Base-by-base conservation (phyloP, 2,329 filamentous ascomycete species). In the Ceratocystis cacaofunesta region DNA sequence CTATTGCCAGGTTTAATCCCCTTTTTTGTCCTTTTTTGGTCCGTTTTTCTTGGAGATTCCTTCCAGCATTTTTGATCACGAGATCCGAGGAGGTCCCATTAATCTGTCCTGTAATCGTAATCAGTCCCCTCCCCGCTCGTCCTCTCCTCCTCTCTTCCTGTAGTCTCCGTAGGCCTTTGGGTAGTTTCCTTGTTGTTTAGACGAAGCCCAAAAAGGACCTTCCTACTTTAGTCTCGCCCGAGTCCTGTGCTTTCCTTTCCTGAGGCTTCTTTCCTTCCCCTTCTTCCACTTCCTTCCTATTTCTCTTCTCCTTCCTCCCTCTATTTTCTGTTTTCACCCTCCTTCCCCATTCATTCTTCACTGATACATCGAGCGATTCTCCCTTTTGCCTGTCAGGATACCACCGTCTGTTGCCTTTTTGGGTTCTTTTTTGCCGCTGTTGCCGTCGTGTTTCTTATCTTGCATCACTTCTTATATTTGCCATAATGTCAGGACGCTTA, bases 401-500 rank as follows among this genome's bases (percentile, higher is more conserved):
- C 5, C n/a, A 19, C 48, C 22, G 7, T 52, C 17, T 52, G 12
- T 10, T 30, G 28, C 52, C 19, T 32, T n/a, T 30, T 28, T 57
- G 10, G 12, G 25, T 28, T 32, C 12, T 17, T 22, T 15, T n/a
- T 15, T 7, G 5, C 52, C n/a, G 22, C 52, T 30, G 10, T 41
- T 41, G 12, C 10, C 10, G 36, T 19, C 12, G 22, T 30, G 22
- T 12, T 57, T 57, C 12, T 57, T 4, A 17, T 57, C 25, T 30
- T n/a, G 10, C 28, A 2, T 25, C 25, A 17, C 44, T 36, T 36
- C 57, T 22, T 62, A 22, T 25, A 22, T 48, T 64, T 46, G 65
- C 1, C 36, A 41, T 15, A 15, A 67, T 67, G 66, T 50, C 63
- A 28, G 81, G 81, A 70, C 81, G 82, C 71, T 76, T 85, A 28